These are phyloP conservation scores for Trypanosoma grayi DNA, from an alignment of 208 protist species.

Conservation along the genomic window DNA sequence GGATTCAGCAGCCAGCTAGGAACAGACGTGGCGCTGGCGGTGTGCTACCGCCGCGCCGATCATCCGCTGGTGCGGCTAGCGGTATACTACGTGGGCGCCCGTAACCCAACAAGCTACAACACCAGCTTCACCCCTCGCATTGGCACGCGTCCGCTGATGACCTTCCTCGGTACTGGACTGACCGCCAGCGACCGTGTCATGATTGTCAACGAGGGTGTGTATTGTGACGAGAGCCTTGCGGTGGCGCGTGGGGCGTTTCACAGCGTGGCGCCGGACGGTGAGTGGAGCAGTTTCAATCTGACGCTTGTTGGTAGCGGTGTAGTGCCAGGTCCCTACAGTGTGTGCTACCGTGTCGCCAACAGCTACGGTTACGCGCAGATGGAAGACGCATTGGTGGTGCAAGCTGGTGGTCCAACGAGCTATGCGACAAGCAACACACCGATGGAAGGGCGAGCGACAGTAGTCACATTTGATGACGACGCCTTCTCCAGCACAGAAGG, in stretches of 20 bases:
- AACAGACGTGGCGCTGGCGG: constrained; percentile 38
- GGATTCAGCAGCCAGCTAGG: constrained; percentile 38
- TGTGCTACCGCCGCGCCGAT: constrained; percentile 80
- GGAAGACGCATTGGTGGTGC: constrained; percentile 37
- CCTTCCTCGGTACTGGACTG: constrained; percentile 61
- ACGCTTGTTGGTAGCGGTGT: constrained; percentile 34
- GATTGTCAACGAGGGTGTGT: constrained; percentile 41
- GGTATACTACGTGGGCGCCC: constrained; percentile 45
- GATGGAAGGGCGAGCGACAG: constrained; percentile 76
- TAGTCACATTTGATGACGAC: constrained; percentile 37
- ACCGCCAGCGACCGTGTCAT: constrained; percentile 55
- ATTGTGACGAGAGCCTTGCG: constrained; percentile 51
- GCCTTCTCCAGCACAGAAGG: constrained; percentile 30
- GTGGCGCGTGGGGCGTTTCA: constrained; percentile 42
- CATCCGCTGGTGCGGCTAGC: constrained; percentile 53
- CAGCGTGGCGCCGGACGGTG: constrained; percentile 24
- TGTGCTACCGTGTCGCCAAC: constrained; percentile 71
- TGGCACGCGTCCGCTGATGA: constrained; percentile 71
- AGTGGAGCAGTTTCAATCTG: constrained; percentile 40
- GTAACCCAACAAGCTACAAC: constrained; percentile 70
- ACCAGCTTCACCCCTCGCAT: constrained; percentile 73
- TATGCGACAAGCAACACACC: constrained; percentile 76
- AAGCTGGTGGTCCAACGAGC: constrained; percentile 46
- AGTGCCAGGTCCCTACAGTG: constrained; percentile 39
- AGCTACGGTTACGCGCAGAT: constrained; percentile 60